A percentile compares a stretch with the other conserved stretches of the same genome.
Evolutionary conservation across 176 grass and related monocot genomes (phyloP).

Genomic region (Cocos nucifera): DNA sequence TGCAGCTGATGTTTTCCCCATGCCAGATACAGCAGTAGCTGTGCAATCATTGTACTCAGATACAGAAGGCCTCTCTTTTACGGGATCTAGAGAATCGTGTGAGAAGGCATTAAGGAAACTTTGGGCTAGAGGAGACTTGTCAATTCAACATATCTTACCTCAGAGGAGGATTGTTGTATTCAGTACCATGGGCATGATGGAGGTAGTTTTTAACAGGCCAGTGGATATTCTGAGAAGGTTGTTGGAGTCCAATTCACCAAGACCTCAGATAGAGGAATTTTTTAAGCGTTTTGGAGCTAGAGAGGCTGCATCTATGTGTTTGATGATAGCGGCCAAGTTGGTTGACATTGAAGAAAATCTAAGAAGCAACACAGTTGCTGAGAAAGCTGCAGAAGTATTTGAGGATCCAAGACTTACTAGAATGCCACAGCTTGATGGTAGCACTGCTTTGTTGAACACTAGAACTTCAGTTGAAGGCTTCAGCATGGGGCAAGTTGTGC

Average conservation of each 20-base stretch:
- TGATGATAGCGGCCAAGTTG: conserved; percentile 80
- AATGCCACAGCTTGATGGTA: conserved; percentile 59
- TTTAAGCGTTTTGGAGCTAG: conserved; percentile 83
- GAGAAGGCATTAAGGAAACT: conserved; percentile 55
- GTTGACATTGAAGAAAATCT: conserved; percentile 62
- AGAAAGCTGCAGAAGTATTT: conserved; percentile 91
- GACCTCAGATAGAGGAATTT: conserved; percentile 78
- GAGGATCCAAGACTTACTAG: conserved; percentile 79
- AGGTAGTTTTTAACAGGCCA: conserved; percentile 83
- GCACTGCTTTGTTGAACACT: conserved; percentile 49
- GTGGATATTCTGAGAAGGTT: conserved; percentile 91
- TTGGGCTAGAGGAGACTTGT: conserved; percentile 85
- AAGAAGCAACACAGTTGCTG: conserved; percentile 60
- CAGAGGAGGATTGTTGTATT: conserved; percentile 84
- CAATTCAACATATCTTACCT: conserved; percentile 91
- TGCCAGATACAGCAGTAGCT: conserved; percentile 48
- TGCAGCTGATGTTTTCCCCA: conserved; percentile 73
- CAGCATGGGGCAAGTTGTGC: conserved; percentile 97
- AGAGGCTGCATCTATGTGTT: conserved; percentile 93
- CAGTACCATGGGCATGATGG: conserved; percentile 86
- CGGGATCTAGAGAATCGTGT: conserved; percentile 43
- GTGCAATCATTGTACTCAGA: conserved; percentile 81
- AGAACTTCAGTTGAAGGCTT: conserved; percentile 74
- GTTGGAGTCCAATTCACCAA: conserved; percentile 68
- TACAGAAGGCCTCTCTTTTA: conserved; percentile 35